Conservation (phyloP, 2,329 filamentous ascomycete genomes). For the Rhinocladiella mackenziei region DNA sequence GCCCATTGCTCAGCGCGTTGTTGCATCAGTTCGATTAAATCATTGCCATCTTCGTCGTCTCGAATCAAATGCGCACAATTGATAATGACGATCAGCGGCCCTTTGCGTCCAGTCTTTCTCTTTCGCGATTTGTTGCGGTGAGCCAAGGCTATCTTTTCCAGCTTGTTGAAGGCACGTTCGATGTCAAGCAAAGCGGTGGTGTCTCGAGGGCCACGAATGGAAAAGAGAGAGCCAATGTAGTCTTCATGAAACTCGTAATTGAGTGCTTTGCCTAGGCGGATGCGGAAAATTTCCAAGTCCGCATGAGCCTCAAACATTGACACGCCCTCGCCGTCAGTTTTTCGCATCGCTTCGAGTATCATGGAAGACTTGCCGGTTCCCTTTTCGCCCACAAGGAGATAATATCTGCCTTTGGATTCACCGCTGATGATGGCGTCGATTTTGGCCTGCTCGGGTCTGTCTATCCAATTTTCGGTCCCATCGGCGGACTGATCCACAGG, state of each 20-base stretch:
- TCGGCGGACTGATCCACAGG: slow-evolving; percentile 30
- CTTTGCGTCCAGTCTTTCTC: slow-evolving; percentile 30
- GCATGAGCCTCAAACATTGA: slow-evolving; percentile 97
- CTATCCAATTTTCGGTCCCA: slow-evolving; percentile 59
- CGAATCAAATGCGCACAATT: slow-evolving; percentile 89
- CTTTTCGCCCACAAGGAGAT: slow-evolving; percentile 89
- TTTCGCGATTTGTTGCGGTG: slow-evolving; percentile 46
- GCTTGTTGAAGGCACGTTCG: slow-evolving; percentile 92
- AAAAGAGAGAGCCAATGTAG: slow-evolving; percentile 87
- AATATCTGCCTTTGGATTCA: slow-evolving; percentile 72
- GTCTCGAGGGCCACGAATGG: slow-evolving; percentile 85
- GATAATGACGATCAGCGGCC: slow-evolving; percentile 85
- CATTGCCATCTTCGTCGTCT: slow-evolving; percentile 87
- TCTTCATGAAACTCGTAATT: slow-evolving; percentile 98
- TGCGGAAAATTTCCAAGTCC: slow-evolving; percentile 90
- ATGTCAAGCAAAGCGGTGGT: slow-evolving; percentile 91
- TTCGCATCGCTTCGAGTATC: slow-evolving; percentile 92
- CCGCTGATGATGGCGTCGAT: slow-evolving; percentile 83
- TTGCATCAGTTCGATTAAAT: slow-evolving; percentile 89
- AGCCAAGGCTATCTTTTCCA: slow-evolving; percentile 84
- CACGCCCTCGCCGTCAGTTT: slow-evolving; percentile 80
- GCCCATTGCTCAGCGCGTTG: slow-evolving; percentile 97
- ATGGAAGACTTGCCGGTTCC: slow-evolving; percentile 96
- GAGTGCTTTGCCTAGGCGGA: slow-evolving; percentile 84
- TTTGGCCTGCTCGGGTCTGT: slow-evolving; percentile 72